phyloP scores from a whole-genome alignment of 2,329 filamentous ascomycete genomes.

The Fonsecaea multimorphosa region DNA sequence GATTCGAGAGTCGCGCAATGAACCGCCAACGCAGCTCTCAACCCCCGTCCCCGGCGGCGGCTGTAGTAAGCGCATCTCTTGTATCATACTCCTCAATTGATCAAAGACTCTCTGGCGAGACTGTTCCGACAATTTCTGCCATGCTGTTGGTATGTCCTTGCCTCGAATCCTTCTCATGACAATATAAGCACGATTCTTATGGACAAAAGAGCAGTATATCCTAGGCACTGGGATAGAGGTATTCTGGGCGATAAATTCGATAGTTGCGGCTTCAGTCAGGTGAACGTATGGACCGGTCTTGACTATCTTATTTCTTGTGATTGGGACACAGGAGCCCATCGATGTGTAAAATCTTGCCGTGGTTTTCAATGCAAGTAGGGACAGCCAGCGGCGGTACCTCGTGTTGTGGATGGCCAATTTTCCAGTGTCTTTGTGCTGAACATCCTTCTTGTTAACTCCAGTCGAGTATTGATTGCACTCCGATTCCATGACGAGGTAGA shows the following conservation, averaged over 20 bases:
- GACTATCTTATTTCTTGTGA: slow-evolving; percentile 43
- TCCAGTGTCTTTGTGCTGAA: slow-evolving; percentile 45
- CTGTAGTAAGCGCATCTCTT: slow-evolving; percentile 31
- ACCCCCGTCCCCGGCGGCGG: slow-evolving; percentile 23
- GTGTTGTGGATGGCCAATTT: slow-evolving; percentile 44
- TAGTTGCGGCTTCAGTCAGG: slow-evolving; percentile 50
- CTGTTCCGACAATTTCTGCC: slow-evolving; percentile 29
- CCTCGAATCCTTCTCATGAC: slow-evolving; percentile 53
- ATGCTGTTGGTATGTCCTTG: slow-evolving; percentile 35
- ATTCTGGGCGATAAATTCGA: slow-evolving; percentile 50
- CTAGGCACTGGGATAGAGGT: slow-evolving; percentile 56
- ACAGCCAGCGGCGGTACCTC: slow-evolving; percentile 23
- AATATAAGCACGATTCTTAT: slow-evolving; percentile 52
- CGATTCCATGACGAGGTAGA: no score
- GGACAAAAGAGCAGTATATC: slow-evolving; percentile 53
- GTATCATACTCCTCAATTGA: slow-evolving; percentile 29
- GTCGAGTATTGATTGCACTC: no score
- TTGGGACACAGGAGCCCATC: slow-evolving; percentile 41
- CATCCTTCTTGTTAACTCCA: no score
- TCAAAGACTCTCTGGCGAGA: slow-evolving; percentile 20
- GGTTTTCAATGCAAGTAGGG: slow-evolving; percentile 41
- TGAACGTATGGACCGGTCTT: slow-evolving; percentile 45
- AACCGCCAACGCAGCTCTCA: slow-evolving; percentile 32
- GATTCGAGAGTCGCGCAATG: slow-evolving; percentile 42
- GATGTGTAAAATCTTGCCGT: slow-evolving; percentile 40